Evolutionary conservation across 306 rosid genomes (phyloP).

Genomic region (Lathyrus oleraceus): DNA sequence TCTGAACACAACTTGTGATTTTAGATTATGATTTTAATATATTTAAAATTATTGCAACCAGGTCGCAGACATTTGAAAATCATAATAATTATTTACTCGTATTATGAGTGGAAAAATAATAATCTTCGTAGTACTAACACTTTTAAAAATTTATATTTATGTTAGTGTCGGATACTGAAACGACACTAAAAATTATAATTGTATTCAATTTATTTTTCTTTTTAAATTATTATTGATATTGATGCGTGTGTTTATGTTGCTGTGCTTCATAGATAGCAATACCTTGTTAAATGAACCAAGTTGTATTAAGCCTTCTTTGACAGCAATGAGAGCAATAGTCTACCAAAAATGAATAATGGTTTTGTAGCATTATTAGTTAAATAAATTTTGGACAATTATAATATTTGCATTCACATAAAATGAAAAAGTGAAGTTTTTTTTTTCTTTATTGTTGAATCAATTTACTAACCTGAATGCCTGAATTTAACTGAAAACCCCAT

Average conservation of each 20-base stretch:
- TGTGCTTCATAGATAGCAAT: neutral
- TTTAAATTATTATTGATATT: too few species aligned
- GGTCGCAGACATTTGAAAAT: neutral
- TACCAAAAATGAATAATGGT: conserved; percentile 19
- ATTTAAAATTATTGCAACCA: neutral
- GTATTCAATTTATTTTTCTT: too few species aligned
- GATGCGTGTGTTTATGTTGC: too few species aligned
- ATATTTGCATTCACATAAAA: neutral
- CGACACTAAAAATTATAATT: too few species aligned
- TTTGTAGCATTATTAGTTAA: neutral
- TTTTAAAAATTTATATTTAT: too few species aligned
- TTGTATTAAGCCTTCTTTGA: conserved; percentile 86
- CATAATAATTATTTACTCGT: neutral
- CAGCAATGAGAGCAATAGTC: conserved; percentile 72
- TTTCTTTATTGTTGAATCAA: conserved; percentile 7
- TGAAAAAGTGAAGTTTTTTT: neutral
- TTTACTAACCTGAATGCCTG: conserved; percentile 81
- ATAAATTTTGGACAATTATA: neutral
- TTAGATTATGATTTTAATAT: neutral
- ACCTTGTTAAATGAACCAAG: conserved; percentile 86
- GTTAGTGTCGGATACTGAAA: too few species aligned
- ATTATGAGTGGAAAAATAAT: neutral
- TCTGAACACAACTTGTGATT: conserved; percentile 45
- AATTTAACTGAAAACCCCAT: conserved; percentile 80
- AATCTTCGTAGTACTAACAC: too few species aligned